phyloP scores from a whole-genome alignment of 148 eudicot species.

The Pharnaceum exiguum region DNA sequence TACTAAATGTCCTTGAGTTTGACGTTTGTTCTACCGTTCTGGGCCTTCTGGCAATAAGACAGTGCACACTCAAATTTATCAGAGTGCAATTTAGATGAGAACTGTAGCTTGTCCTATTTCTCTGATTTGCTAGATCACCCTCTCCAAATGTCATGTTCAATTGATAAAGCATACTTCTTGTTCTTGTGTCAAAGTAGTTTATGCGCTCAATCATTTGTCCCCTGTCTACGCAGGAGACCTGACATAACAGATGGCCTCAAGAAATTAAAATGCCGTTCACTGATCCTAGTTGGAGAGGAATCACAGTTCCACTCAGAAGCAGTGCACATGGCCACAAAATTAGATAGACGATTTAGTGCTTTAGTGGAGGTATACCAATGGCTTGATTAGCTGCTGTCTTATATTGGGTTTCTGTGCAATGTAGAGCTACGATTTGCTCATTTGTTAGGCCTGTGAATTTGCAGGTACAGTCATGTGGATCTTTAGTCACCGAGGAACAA shows the following conservation, averaged over 20 bases:
- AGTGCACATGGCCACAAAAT: conserved; percentile 83
- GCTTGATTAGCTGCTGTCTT: neutral
- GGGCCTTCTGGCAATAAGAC: no score
- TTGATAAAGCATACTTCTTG: neutral
- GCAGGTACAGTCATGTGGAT: conserved; percentile 92
- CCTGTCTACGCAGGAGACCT: conserved; percentile 51
- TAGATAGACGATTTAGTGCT: conserved; percentile 79
- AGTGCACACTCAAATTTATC: no score
- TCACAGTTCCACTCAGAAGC: conserved; percentile 86
- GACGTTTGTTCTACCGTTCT: no score
- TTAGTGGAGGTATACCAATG: conserved; percentile 70
- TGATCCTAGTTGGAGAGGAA: conserved; percentile 84
- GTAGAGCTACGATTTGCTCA: neutral
- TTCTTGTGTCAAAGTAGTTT: neutral
- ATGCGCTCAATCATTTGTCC: conserved; percentile 3
- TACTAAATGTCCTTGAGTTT: no score
- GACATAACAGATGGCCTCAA: conserved; percentile 72
- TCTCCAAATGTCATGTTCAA: neutral
- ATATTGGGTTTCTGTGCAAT: neutral
- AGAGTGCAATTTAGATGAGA: neutral
- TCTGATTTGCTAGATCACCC: neutral
- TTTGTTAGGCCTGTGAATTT: neutral
- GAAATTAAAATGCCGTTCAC: conserved; percentile 68
- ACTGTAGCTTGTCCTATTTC: neutral
- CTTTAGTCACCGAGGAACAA: conserved; percentile 93